Percentiles rank a stretch among this genome's conserved stretches.
Conservation (phyloP, 2,329 filamentous ascomycete species). For the Penicillium rolfsii region DNA sequence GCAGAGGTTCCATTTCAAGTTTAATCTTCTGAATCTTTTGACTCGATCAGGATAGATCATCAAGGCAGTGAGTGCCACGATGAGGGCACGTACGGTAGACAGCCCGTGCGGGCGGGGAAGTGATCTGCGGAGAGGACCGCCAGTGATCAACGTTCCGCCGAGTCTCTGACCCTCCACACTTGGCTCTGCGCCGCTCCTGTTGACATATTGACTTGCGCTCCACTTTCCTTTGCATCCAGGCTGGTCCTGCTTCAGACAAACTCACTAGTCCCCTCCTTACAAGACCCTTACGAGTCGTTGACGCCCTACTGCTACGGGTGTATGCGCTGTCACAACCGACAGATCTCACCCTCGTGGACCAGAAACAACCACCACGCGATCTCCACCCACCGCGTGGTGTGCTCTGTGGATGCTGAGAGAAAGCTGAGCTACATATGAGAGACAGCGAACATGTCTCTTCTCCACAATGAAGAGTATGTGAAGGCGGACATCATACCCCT, state of each 20-base stretch:
- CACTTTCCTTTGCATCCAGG: conserved; percentile 27
- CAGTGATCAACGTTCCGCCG: conserved; percentile 16
- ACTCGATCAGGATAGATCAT: no score
- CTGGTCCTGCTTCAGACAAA: conserved; percentile 38
- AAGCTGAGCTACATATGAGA: neutral
- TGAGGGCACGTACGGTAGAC: no score
- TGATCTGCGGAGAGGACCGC: conserved; percentile 16
- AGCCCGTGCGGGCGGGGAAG: conserved; percentile 9
- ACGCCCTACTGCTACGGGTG: conserved; percentile 20
- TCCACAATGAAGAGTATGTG: conserved; percentile 57
- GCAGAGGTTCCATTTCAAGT: no score
- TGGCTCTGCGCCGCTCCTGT: conserved; percentile 5
- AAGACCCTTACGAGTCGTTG: conserved; percentile 17
- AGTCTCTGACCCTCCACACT: conserved; percentile 15
- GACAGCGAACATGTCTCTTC: conserved; percentile 48
- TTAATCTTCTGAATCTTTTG: no score
- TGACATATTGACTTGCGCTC: conserved; percentile 2
- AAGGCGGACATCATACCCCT: neutral
- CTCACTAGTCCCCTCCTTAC: conserved; percentile 16
- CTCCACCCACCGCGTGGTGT: neutral
- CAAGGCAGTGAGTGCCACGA: no score
- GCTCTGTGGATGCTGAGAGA: neutral
- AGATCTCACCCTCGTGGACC: conserved; percentile 1
- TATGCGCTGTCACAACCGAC: conserved; percentile 19
- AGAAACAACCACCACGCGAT: conserved; percentile 13